phyloP scores from a whole-genome alignment of 2,329 filamentous ascomycete genomes.

The Fusarium torreyae region DNA sequence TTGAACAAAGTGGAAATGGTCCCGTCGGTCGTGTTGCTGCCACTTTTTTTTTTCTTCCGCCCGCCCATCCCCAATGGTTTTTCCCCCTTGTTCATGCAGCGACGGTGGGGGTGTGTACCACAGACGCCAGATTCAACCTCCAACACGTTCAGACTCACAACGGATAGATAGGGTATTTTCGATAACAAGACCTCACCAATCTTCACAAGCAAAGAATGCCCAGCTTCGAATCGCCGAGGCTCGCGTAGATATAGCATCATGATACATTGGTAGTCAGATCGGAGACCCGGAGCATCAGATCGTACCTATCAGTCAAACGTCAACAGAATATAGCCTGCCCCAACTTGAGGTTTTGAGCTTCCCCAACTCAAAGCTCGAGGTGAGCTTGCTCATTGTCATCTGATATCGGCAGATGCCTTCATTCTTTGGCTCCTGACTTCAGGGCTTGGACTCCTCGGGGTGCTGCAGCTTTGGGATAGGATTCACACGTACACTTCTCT shows the following conservation, averaged over 20 bases:
- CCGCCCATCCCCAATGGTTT: constrained; percentile 49
- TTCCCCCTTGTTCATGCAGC: constrained; percentile 37
- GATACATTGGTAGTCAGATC: constrained; percentile 1
- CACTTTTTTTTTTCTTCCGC: constrained; percentile 29
- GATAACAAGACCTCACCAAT: constrained; percentile 26
- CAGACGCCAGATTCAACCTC: constrained; percentile 39
- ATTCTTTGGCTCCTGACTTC: constrained; percentile 20
- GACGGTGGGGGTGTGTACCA: constrained; percentile 39
- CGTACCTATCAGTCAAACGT: constrained; percentile 26
- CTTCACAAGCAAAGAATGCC: constrained; percentile 40
- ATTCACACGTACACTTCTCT: constrained; percentile 15
- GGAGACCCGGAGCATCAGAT: constrained; percentile 8
- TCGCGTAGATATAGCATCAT: constrained; percentile 1
- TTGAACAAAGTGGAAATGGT: constrained; percentile 29
- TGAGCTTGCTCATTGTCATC: constrained; percentile 3
- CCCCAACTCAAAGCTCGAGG: constrained; percentile 8
- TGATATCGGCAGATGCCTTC: constrained; percentile 15
- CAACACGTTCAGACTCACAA: constrained; percentile 6
- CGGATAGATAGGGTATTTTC: neutral
- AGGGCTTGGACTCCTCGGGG: neutral
- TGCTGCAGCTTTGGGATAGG: neutral
- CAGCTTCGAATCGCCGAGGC: constrained; percentile 25
- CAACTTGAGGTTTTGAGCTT: constrained; percentile 27
- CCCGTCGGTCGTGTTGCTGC: constrained; percentile 12
- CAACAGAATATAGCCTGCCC: constrained; percentile 41